These are phyloP conservation scores for Piloderma croceum DNA, from an alignment of 768 basidiomycete genomes.

Conservation along the genomic window DNA sequence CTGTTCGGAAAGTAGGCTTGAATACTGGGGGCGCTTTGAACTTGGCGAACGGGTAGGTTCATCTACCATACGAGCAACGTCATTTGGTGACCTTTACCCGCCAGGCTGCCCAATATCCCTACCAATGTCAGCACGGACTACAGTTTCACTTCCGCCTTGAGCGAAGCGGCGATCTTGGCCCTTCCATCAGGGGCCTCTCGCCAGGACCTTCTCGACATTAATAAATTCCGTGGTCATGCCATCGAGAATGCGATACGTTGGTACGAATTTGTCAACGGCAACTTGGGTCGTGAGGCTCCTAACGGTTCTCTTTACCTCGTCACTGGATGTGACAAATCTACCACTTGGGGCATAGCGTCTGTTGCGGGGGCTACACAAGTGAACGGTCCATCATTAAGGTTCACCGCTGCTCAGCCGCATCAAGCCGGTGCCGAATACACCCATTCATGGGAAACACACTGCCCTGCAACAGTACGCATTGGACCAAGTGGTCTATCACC, in stretches of 20 bases:
- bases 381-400: conserved; percentile 3
- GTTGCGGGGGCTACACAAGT: conserved; percentile 2
- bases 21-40: too few relatives aligned
- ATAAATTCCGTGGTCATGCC: conserved; percentile 6
- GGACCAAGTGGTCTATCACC: neutral
- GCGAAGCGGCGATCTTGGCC: conserved; percentile 6
- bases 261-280: conserved; percentile 8
- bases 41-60: too few relatives aligned
- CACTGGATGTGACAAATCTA: too few relatives aligned
- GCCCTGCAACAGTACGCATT: conserved; percentile 4
- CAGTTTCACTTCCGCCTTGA: neutral
- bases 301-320: conserved; percentile 9
- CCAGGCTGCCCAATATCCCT: too few relatives aligned
- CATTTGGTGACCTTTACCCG: too few relatives aligned
- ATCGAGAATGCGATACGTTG: conserved; percentile 6
- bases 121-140: conserved; percentile 2
- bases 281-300: conserved; percentile 5
- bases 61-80: too few relatives aligned
- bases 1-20: too few relatives aligned
- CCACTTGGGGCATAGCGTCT: conserved; percentile 6
- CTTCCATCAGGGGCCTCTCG: conserved; percentile 11
- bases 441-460: conserved; percentile 9
- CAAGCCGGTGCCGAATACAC: conserved; percentile 3
- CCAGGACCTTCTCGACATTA: neutral
- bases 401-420: conserved; percentile 4